A percentile compares a stretch with the other conserved stretches of the same genome.
Evolutionary conservation across 202 grass and related monocot species (phyloP).

Genomic region (Tripidium arundinaceum): DNA sequence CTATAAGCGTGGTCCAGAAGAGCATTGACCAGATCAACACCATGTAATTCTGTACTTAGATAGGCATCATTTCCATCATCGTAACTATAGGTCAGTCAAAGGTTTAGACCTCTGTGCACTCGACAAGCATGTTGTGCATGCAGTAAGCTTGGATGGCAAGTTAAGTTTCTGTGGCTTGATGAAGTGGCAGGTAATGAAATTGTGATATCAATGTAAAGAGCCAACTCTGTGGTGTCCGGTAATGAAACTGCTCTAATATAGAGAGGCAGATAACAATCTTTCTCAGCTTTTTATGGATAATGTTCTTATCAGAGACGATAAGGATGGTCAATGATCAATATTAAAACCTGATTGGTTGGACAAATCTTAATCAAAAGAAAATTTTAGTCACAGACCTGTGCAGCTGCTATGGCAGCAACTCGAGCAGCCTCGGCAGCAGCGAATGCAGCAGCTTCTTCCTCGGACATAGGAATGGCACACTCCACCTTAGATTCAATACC

Average conservation of each 20-base stretch:
- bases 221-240: background rate
- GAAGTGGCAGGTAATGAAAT: no score
- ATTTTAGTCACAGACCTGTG: slow-evolving; percentile 49
- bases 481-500: slow-evolving; percentile 44
- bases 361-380: slow-evolving; percentile 27
- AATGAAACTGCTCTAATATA: background rate
- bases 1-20: slow-evolving; percentile 2
- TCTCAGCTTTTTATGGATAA: background rate
- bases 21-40: slow-evolving; percentile 30
- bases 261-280: background rate
- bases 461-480: slow-evolving; percentile 47
- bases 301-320: background rate
- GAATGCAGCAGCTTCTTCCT: slow-evolving; percentile 84
- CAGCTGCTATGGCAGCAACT: slow-evolving; percentile 85
- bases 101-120: slow-evolving; percentile 40
- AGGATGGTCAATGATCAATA: background rate
- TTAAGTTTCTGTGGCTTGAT: slow-evolving; percentile 37
- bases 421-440: slow-evolving; percentile 91
- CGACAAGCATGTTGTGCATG: slow-evolving; percentile 37
- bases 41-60: slow-evolving; percentile 33
- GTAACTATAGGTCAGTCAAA: slow-evolving; percentile 28
- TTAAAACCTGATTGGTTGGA: background rate
- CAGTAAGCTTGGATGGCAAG: slow-evolving; percentile 34
- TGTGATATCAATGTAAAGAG: no score
- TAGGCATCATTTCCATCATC: slow-evolving; percentile 21